Evolutionary conservation across 371 early-diverging fungal genomes (phyloP).

Genomic region (Fennellomyces sp.): DNA sequence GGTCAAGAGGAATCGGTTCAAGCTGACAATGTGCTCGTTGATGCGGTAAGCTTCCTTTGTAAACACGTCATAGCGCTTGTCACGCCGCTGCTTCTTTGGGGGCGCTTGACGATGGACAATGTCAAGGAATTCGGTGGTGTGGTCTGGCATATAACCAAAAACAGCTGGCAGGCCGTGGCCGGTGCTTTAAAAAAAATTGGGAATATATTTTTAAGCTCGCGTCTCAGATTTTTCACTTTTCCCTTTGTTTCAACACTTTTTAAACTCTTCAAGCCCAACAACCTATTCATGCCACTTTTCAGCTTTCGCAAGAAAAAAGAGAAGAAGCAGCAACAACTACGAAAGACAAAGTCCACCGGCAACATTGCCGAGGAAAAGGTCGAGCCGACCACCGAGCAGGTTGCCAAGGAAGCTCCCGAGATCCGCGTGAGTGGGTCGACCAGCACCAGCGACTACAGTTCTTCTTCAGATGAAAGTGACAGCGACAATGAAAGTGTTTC

Average conservation of each 20-base stretch:
- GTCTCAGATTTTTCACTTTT: no score
- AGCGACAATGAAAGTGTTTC: constrained; percentile 4
- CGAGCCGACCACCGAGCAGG: background rate
- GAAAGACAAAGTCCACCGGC: constrained; percentile 21
- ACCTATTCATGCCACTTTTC: constrained; percentile 14
- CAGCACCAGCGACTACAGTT: background rate
- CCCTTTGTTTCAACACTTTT: no score
- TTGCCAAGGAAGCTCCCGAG: background rate
- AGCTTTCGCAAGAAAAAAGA: constrained; percentile 19
- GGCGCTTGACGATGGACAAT: constrained; percentile 5
- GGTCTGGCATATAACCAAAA: constrained; percentile 31
- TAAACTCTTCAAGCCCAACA: background rate
- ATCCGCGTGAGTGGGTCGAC: no score
- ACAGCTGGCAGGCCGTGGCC: no score
- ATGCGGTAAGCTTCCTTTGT: constrained; percentile 58
- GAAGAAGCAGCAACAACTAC: constrained; percentile 13
- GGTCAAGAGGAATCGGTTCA: constrained; percentile 42
- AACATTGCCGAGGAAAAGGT: constrained; percentile 6
- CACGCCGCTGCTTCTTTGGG: constrained; percentile 7
- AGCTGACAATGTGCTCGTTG: constrained; percentile 42
- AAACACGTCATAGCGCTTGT: constrained; percentile 45
- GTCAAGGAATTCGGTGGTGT: constrained; percentile 23
- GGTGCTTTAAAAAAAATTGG: no score
- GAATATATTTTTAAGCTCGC: no score
- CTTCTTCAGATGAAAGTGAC: background rate